phyloP scores from a whole-genome alignment of 2,329 filamentous ascomycete genomes.

The Thermochaetoides dissita region DNA sequence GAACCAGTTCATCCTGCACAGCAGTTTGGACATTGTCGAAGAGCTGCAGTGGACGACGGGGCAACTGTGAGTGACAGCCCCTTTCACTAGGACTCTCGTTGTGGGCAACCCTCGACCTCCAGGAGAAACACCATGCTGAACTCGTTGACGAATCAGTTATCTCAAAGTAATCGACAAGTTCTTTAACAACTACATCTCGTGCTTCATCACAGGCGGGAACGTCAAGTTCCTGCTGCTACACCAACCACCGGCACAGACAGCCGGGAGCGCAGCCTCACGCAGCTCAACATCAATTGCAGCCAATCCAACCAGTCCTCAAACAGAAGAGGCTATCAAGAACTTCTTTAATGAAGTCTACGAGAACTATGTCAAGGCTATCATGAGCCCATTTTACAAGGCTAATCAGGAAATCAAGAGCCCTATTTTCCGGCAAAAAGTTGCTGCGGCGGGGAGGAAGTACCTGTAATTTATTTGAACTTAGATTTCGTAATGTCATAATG shows the following conservation, averaged over 20 bases:
- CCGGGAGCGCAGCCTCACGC: conserved; percentile 26
- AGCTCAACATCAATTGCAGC: conserved; percentile 60
- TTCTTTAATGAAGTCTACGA: conserved; percentile 96
- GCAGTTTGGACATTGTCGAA: conserved; percentile 85
- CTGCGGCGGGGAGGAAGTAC: conserved; percentile 84
- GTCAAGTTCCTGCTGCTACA: conserved; percentile 91
- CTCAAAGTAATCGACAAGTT: conserved; percentile 95
- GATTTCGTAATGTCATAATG: too few species aligned
- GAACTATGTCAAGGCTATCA: conserved; percentile 88
- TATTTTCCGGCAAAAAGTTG: conserved; percentile 69
- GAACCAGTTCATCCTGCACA: conserved; percentile 96
- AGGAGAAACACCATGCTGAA: too few species aligned
- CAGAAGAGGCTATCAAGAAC: conserved; percentile 86
- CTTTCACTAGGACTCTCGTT: too few species aligned
- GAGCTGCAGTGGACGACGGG: conserved; percentile 87
- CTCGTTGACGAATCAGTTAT: conserved; percentile 49
- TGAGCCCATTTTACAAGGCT: conserved; percentile 88
- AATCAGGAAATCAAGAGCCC: conserved; percentile 79
- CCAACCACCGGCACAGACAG: conserved; percentile 45
- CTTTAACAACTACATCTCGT: conserved; percentile 88
- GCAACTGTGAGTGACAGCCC: conserved; percentile 48
- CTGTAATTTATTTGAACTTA: conserved; percentile 31
- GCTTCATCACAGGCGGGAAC: conserved; percentile 85
- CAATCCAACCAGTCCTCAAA: conserved; percentile 78
- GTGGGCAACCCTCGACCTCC: too few species aligned